Evolutionary conservation across 495 filamentous ascomycete species (phyloP).

Genomic region (Hyphodiscus hymeniophilus): DNA sequence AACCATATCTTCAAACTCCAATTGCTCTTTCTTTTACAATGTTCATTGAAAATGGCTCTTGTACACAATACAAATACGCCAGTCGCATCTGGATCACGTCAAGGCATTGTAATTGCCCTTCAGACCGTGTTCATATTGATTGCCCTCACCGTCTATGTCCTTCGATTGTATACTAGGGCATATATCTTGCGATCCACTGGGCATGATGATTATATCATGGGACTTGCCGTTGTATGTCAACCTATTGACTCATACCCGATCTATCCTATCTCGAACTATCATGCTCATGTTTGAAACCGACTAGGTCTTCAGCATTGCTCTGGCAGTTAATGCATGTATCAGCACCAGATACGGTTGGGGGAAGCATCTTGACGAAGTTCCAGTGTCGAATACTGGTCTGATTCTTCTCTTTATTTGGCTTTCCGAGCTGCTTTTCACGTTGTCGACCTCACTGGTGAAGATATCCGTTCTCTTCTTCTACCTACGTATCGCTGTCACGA

Average conservation of each 20-base stretch:
- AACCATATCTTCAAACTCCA: too few species aligned
- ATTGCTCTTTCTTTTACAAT: too few species aligned
- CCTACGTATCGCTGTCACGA: conserved; percentile 5
- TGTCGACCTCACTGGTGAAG: conserved; percentile 8
- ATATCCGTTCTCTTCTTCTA: conserved; percentile 16
- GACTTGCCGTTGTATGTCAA: neutral
- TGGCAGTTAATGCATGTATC: conserved; percentile 8
- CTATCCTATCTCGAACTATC: neutral
- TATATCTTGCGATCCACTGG: conserved; percentile 1
- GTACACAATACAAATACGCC: too few species aligned
- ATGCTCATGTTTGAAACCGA: neutral
- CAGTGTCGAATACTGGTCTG: neutral
- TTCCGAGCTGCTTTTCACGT: conserved; percentile 10
- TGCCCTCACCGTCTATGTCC: conserved; percentile 1
- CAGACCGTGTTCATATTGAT: conserved; percentile 2
- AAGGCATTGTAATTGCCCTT: conserved; percentile 6
- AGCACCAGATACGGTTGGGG: conserved; percentile 4
- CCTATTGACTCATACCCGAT: neutral
- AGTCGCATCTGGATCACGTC: neutral
- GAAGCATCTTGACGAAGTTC: conserved; percentile 3
- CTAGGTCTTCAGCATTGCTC: conserved; percentile 3
- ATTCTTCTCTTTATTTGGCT: conserved; percentile 4
- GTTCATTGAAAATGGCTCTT: too few species aligned
- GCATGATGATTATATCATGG: conserved; percentile 8
- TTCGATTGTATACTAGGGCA: conserved; percentile 5